Percentiles rank a stretch among this genome's conserved stretches.
These are phyloP conservation scores for Triglochin maritima DNA, from an alignment of 106 monocot species.

Conservation along the genomic window DNA sequence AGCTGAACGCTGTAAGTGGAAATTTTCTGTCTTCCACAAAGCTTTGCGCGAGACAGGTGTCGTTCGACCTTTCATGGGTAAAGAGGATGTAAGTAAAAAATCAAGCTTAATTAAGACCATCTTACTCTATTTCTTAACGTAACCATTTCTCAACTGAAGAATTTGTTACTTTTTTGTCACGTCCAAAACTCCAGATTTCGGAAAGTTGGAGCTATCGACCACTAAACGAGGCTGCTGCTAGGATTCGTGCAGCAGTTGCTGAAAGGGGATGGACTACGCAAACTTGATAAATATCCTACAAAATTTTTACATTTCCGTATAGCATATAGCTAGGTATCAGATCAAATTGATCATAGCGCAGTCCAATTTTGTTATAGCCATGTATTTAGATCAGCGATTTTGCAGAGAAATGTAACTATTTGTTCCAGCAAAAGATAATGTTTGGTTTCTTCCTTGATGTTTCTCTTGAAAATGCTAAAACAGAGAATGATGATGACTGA, in stretches of 20 bases:
- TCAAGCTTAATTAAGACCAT: background rate
- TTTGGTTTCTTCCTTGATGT: too few relatives aligned
- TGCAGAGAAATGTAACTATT: too few relatives aligned
- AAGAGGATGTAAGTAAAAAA: slow-evolving; percentile 67
- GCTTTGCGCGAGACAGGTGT: slow-evolving; percentile 53
- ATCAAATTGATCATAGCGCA: too few relatives aligned
- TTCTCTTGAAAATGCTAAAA: too few relatives aligned
- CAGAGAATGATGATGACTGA: too few relatives aligned
- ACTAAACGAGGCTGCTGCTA: slow-evolving; percentile 56
- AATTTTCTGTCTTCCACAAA: slow-evolving; percentile 90
- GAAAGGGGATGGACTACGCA: slow-evolving; percentile 70
- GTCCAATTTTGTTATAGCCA: too few relatives aligned
- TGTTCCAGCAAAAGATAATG: too few relatives aligned
- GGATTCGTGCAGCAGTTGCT: slow-evolving; percentile 67
- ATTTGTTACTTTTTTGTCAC: too few relatives aligned
- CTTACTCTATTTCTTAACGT: too few relatives aligned
- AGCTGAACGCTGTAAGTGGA: slow-evolving; percentile 87
- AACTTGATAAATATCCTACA: slow-evolving; percentile 6
- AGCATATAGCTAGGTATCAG: too few relatives aligned
- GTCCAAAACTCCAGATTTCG: slow-evolving; percentile 39
- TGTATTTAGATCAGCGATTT: too few relatives aligned
- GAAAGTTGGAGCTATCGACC: slow-evolving; percentile 96
- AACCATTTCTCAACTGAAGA: too few relatives aligned
- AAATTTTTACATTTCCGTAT: background rate
- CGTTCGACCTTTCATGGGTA: slow-evolving; percentile 73